Conservation (phyloP, 768 basidiomycete genomes). For the Hortiboletus campestris region DNA sequence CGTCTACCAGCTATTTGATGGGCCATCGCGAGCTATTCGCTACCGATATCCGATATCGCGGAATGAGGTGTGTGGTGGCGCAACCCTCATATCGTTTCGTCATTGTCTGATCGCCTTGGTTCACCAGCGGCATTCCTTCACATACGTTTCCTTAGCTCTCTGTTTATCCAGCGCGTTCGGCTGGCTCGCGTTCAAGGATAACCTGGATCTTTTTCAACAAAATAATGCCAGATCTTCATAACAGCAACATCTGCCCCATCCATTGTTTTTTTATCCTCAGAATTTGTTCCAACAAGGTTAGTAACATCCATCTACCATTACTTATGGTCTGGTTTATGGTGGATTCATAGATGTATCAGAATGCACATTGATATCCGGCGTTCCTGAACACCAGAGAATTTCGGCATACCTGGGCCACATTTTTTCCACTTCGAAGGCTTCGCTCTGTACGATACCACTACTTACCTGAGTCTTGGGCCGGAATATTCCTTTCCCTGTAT, state of each 20-base stretch:
- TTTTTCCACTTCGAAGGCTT: constrained; percentile 9
- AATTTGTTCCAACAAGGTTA: neutral
- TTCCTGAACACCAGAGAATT: neutral
- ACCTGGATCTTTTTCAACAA: neutral
- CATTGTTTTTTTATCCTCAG: neutral
- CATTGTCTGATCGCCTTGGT: neutral
- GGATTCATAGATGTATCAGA: constrained; percentile 15
- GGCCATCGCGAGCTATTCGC: constrained; percentile 39
- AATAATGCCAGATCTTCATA: neutral
- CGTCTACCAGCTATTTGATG: constrained; percentile 42
- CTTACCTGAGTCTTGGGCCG: neutral
- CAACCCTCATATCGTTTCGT: neutral
- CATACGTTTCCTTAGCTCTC: constrained; percentile 11
- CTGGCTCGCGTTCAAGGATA: constrained; percentile 21
- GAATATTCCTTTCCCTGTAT: constrained; percentile 22
- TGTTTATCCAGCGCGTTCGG: constrained; percentile 23
- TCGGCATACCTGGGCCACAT: neutral
- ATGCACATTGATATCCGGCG: neutral
- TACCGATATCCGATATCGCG: constrained; percentile 12
- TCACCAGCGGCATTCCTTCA: constrained; percentile 2
- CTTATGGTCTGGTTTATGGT: neutral
- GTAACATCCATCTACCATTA: neutral
- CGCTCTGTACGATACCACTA: neutral
- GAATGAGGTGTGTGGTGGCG: constrained; percentile 16
- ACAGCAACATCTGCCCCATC: neutral